Evolutionary conservation across 1,139 yeast genomes (phyloP).

Genomic region (Meyerozyma smithsonii): DNA sequence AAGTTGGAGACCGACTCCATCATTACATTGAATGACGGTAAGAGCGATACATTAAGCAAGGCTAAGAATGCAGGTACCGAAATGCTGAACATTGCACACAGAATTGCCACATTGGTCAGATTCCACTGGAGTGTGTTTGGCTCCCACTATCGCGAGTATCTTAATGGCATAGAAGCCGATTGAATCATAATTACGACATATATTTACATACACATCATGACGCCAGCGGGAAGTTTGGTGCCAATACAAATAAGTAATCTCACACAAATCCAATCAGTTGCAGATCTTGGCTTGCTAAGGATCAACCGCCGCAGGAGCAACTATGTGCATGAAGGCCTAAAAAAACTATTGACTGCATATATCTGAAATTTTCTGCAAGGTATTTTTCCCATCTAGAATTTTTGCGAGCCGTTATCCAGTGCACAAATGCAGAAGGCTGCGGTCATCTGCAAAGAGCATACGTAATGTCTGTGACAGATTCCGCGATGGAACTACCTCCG

Average conservation of each 20-base stretch:
- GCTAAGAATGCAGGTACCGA: conserved; percentile 23
- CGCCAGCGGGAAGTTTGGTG: background rate
- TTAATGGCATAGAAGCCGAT: conserved; percentile 7
- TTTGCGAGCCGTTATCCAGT: no score
- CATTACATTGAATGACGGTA: conserved; percentile 4
- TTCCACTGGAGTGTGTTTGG: conserved; percentile 79
- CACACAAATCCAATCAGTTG: no score
- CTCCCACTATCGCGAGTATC: conserved; percentile 37
- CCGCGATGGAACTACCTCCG: no score
- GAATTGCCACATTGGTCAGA: conserved; percentile 54
- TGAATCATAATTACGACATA: conserved; percentile 4
- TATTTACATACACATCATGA: background rate
- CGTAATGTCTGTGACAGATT: no score
- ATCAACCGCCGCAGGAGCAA: no score
- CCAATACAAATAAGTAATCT: background rate
- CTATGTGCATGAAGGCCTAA: no score
- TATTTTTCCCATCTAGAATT: no score
- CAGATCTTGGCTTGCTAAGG: no score
- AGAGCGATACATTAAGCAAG: background rate
- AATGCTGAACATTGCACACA: conserved; percentile 43
- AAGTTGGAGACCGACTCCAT: conserved; percentile 4
- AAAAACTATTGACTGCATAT: no score
- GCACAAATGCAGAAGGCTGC: no score
- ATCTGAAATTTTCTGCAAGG: no score
- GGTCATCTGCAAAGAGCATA: no score